Conservation (phyloP, 2,329 filamentous ascomycete genomes). For the Teratosphaeria pseudoeucalypti region DNA sequence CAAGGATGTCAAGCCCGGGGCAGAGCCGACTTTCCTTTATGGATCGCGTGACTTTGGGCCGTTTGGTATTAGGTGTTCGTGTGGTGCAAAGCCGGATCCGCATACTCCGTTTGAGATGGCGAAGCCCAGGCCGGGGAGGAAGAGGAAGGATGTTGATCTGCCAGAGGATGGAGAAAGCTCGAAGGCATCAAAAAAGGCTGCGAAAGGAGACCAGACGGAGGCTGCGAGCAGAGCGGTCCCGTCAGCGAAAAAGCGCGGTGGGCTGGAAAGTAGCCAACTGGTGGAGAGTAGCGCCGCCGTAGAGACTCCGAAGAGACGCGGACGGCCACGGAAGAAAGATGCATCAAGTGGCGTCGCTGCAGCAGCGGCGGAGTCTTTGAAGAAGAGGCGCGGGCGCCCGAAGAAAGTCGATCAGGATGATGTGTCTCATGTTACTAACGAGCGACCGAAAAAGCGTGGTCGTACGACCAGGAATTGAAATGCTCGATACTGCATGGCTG, state of each 20-base stretch:
- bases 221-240: neutral
- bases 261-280: neutral
- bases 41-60: conserved; percentile 2
- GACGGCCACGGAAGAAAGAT: neutral
- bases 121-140: neutral
- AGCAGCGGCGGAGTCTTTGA: neutral
- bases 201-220: neutral
- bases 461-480: neutral
- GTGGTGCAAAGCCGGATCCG: neutral
- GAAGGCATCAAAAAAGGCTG: neutral
- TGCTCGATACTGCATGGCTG: too few relatives aligned
- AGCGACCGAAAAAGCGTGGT: neutral
- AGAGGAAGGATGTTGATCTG: neutral
- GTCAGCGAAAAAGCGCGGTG: neutral
- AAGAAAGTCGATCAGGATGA: neutral
- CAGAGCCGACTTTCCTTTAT: conserved; percentile 5
- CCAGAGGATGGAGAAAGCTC: neutral
- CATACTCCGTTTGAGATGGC: conserved; percentile 2
- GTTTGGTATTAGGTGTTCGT: conserved; percentile 3
- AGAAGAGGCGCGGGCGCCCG: neutral
- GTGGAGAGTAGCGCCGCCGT: neutral
- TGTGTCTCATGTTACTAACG: neutral
- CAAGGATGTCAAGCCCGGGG: conserved; percentile 1
- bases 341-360: neutral
- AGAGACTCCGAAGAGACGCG: neutral